Evolutionary conservation across 2,329 filamentous ascomycete species (phyloP), one percentile per base, ranked within the genome.

Genomic region (Aplosporella prunicola): DNA sequence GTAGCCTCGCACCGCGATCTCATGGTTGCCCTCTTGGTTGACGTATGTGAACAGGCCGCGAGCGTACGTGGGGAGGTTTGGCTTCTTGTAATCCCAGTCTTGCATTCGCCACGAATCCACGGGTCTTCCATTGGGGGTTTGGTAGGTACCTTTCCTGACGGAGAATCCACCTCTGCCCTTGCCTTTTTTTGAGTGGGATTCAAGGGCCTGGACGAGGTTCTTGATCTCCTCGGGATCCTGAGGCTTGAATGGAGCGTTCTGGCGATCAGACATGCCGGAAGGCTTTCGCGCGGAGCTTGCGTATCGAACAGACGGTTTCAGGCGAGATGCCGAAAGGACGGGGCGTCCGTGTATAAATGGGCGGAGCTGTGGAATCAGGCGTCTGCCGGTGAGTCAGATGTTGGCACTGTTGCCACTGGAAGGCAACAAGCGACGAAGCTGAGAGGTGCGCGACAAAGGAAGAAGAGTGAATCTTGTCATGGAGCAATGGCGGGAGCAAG

Each of bases 81-180:
- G 64, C 48, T 80, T 81, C 66, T 96, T 96, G 72, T 96, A 98
- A 52, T 96, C 89, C 81, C 82, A 93, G 48, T 98, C 91, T 50
- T 82, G 78, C 61, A 96, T 81, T 47, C 82, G 80, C 91, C 91
- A 98, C 3, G 89, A 95, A 55, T 91, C 78, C 40, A 96, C 84
- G 5, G 66, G 67, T 46, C 85, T 74, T 17, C 74, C 68, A 41
- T 78, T 68, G 15, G 72, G 68, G 5, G 96, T 74, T 2, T 68
- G 50, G 55, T 85, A 98, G 3, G 74, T 82, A n/a, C 74, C 77
- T 65, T 87, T 93, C 60, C 81, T 91, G 63, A 81, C 81, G 13
- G 74, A 79, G 56, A 86, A 84, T 2, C 67, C 67, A 25, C 68
- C 71, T 45, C 74, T 78, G 42, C 64, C 53, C 24, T 53, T 54